phyloP scores from a whole-genome alignment of 2,329 filamentous ascomycete genomes.

The Aureobasidium sp. region DNA sequence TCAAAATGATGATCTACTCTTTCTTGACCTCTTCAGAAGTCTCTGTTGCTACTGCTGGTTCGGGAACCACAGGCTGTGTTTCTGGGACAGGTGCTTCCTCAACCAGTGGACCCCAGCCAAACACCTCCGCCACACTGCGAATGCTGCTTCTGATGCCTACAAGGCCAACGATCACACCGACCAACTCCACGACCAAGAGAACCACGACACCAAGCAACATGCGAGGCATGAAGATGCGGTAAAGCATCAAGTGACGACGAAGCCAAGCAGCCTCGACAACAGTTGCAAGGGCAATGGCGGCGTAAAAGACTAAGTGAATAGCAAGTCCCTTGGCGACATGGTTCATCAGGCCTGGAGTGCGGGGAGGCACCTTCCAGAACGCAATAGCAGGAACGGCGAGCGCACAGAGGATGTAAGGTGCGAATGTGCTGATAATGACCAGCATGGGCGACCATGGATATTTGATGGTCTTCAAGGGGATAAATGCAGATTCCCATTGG shows the following conservation, averaged over 20 bases:
- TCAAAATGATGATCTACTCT: background rate
- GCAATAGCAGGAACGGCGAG: slow-evolving; percentile 70
- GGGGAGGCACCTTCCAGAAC: slow-evolving; percentile 82
- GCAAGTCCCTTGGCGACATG: slow-evolving; percentile 61
- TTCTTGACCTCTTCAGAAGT: background rate
- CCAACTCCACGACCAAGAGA: slow-evolving; percentile 67
- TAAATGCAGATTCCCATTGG: slow-evolving; percentile 94
- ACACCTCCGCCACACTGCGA: slow-evolving; percentile 73
- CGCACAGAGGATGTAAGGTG: slow-evolving; percentile 75
- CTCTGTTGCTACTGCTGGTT: background rate
- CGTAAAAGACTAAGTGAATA: slow-evolving; percentile 73
- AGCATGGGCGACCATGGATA: slow-evolving; percentile 87
- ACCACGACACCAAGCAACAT: slow-evolving; percentile 75
- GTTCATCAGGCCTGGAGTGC: slow-evolving; percentile 54
- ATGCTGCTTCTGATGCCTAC: slow-evolving; percentile 68
- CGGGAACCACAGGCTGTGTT: background rate
- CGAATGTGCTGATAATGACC: slow-evolving; percentile 79
- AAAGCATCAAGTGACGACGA: slow-evolving; percentile 90
- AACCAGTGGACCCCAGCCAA: slow-evolving; percentile 54
- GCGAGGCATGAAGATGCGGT: slow-evolving; percentile 81
- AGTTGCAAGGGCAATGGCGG: slow-evolving; percentile 72
- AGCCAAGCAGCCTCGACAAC: slow-evolving; percentile 86
- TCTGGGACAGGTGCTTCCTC: background rate
- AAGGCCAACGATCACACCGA: slow-evolving; percentile 62
- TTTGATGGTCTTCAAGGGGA: slow-evolving; percentile 69